Evolutionary conservation across 371 early-diverging fungal species (phyloP).

Genomic region (Lichtheimia corymbifera): DNA sequence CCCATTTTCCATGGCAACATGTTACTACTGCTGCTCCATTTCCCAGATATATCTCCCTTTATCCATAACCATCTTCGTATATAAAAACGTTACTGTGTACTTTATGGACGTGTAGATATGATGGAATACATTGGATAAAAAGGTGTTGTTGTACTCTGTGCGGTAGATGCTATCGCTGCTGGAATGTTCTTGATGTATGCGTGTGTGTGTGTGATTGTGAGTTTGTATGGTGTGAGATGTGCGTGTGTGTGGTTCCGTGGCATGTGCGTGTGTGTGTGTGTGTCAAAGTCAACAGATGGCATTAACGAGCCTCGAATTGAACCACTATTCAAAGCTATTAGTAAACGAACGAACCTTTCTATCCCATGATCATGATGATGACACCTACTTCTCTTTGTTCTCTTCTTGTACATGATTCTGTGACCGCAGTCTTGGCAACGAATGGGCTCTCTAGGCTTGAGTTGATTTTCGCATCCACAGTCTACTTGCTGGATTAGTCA

Average conservation of each 20-base stretch:
- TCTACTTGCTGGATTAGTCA: slow-evolving; percentile 40
- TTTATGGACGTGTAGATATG: background rate
- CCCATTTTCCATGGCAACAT: too few relatives aligned
- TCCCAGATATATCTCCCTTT: too few relatives aligned
- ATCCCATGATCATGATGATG: background rate
- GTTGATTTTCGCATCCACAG: slow-evolving; percentile 87
- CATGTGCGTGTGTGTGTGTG: too few relatives aligned
- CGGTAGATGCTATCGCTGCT: too few relatives aligned
- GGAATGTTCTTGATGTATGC: too few relatives aligned
- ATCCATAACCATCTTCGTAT: too few relatives aligned
- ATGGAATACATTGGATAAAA: background rate
- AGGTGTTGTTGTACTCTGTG: background rate
- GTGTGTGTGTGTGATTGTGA: background rate
- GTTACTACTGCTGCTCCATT: too few relatives aligned
- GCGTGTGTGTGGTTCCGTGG: background rate
- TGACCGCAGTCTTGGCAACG: slow-evolving; percentile 96
- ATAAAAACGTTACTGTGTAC: too few relatives aligned
- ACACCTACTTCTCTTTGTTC: slow-evolving; percentile 88
- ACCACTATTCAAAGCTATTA: slow-evolving; percentile 56
- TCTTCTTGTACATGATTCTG: slow-evolving; percentile 96
- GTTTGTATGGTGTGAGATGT: background rate
- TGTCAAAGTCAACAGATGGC: background rate
- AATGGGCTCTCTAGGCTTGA: slow-evolving; percentile 93
- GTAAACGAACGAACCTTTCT: background rate
- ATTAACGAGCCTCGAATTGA: slow-evolving; percentile 86